Base-by-base conservation (phyloP, 768 basidiomycete species). In the Boletus edulis region DNA sequence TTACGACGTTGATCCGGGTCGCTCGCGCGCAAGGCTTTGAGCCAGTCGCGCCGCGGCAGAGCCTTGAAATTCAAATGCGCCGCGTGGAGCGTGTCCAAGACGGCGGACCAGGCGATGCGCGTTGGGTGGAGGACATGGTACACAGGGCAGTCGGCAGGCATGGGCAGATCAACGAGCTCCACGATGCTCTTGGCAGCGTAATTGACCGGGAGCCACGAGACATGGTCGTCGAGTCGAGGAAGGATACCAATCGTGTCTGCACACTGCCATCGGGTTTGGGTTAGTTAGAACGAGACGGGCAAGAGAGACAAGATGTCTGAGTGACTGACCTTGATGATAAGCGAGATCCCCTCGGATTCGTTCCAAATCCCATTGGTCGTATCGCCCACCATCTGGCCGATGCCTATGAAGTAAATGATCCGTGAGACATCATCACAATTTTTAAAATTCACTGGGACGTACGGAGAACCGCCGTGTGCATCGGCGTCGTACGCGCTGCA, bases 361-460 rank as follows among this genome's bases (percentile, higher is more conserved):
- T 81, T 82, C 81, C 80, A 81, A 5, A 79, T 74, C 8, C 79
- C 80, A 41, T 75, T 72, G 39, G 42, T 53, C 22, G 78, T 74
- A 55, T 83, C 80, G 1, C 81, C 81, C 3, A 79, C 81, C 70
- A 83, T 75, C 57, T 83, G 82, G 4, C 82, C 81, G n/a, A 83
- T 80, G 14, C 81, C 67, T 54, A 80, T 54, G 35, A 49, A 24
- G 27, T 9, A 24, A 11, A 17, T 14, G 29, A 4, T 5, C 13
- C 11, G 17, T 64, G 29, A 63, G 35, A 22, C 0, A 5, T 27
- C 11, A 29, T 38, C 3, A 4, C 22, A 11, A 24, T 27, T 13
- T 4, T 27, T 24, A 0, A 24, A 4, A 29, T 9, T 24, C n/a
- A 13, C 2, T 17, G 15, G 11, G 51, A 55, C 62, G 54, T 53